Base-by-base conservation (phyloP, 192 early-diverging fungal genomes). In the Dissophora globulifera region DNA sequence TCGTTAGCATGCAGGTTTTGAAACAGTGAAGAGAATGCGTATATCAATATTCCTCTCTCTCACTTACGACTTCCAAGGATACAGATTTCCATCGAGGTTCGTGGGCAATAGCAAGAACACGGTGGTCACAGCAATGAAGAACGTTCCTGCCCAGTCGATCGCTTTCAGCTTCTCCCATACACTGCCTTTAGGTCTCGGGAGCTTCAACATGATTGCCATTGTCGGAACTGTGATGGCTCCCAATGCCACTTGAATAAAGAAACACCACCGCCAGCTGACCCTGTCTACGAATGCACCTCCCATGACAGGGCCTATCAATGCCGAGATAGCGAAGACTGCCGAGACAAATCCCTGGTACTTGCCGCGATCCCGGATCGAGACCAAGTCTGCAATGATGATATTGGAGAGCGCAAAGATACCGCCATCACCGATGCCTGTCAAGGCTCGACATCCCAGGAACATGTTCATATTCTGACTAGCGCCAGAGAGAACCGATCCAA, bases 371-470 rank as follows among this genome's bases (percentile, higher is more conserved):
- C 88, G 85, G 19, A 90, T 81, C 26, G 89, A 87, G n/a, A 96
- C 88, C 51, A 98, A 74, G 66, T 96, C 96, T 20, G 93, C 84
- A 48, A 96, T 84, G 38, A 95, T 89, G 31, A 96, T 87, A 47
- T 95, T 86, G 29, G 90, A 86, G 60, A 91, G 59, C 9, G 89
- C 76, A 67, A 92, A 85, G 43, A 95, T 87, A 2, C 92, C 88
- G n/a, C 90, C 92, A 49, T 59, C 79, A 26, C 79, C 79, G 42
- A 78, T 78, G 27, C 79, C 79, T 1, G 67, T 61, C 15, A 81
- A 16, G 16, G 67, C 72, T 30, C 79, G 79, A 32, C 62, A 67
- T 25, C 50, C 66, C 26, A 76, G 29, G 38, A 81, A 76, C 72
- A 68, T 72, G 48, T 68, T 71, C 74, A 81, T 81, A 13, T 35